phyloP scores from a whole-genome alignment of 805 yeast species.

The Candida pseudofarinosa region DNA sequence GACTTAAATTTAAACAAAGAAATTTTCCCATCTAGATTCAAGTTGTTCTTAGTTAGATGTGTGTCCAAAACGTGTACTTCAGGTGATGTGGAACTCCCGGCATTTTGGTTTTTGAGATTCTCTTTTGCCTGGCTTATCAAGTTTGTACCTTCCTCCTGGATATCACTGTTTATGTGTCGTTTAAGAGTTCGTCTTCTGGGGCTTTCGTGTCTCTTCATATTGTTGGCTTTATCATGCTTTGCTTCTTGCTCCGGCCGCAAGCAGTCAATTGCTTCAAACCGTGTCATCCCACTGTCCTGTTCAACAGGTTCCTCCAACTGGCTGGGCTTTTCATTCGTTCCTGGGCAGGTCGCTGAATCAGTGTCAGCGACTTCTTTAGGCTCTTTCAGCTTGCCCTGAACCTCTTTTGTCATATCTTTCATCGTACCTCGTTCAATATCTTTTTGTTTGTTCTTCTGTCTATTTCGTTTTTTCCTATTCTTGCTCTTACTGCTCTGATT shows the following conservation, averaged over 20 bases:
- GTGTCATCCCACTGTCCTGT: too few species aligned
- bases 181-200: constrained; percentile 38
- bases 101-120: constrained; percentile 16
- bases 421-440: neutral
- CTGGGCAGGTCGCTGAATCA: too few species aligned
- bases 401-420: neutral
- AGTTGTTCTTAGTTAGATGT: constrained; percentile 1
- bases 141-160: constrained; percentile 13
- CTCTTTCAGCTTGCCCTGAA: too few species aligned
- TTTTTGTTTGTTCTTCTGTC: constrained; percentile 5
- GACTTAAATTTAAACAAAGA: constrained; percentile 29
- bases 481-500: neutral
- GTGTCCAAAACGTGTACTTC: neutral
- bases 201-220: constrained; percentile 10
- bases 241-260: too few species aligned
- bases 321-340: too few species aligned
- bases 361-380: too few species aligned
- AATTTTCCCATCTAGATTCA: constrained; percentile 33
- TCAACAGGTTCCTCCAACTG: too few species aligned
- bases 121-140: constrained; percentile 27
- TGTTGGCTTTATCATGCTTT: neutral
- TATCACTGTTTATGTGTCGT: constrained; percentile 33
- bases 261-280: too few species aligned
- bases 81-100: neutral
- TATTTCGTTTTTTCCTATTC: constrained; percentile 4